Base-by-base conservation (phyloP, 495 filamentous ascomycete genomes). In the Aspergillus ellipticus region DNA sequence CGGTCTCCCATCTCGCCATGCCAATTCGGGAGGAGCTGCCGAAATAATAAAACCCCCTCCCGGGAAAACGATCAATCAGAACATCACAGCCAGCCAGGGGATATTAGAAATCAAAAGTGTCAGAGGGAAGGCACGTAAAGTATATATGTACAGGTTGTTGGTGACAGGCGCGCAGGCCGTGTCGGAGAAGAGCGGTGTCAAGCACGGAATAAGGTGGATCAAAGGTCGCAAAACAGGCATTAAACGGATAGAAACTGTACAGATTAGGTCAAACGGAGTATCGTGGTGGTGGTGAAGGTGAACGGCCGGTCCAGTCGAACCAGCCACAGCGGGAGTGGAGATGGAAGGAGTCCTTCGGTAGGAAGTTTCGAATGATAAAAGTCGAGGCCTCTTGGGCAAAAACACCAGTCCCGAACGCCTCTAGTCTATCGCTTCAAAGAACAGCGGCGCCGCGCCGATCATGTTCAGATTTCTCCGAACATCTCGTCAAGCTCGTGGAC, bases 401-500 rank as follows among this genome's bases (percentile, higher is more conserved):
- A 52, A 26, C 26, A 20, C n/a, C 24, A 16, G 41, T 5, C 28
- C 10, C 20, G 3, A 24, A 46, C 46, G 24, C 33, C 33, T 20
- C 19, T 29, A 7, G 39, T 42, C 47, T 33, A 45, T 28, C 42
- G 42, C 28, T 28, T 15, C 19, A 15, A 16, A 22, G 43, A 55
- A 48, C 11, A 39, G 13, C n/a, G 5, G 10, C n/a, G 35, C 35
- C 49, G 22, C 46, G 24, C 29, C 33, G 31, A 26, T 9, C 6
- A 31, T 24, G 53, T 58, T 72, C 65, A 78, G 61, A 78, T 72
- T 59, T 77, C 75, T 49, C 68, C 75, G 68, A 98, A 82, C 74
- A 97, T 80, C 54, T 91, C 85, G 66, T 98, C 94, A 2, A 98
- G 81, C 78, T 98, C 94, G 43, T 95, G 89, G 31, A 98, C 79